Evolutionary conservation across 1,284 basidiomycete genomes (phyloP).

Genomic region (Leccinum laetum): DNA sequence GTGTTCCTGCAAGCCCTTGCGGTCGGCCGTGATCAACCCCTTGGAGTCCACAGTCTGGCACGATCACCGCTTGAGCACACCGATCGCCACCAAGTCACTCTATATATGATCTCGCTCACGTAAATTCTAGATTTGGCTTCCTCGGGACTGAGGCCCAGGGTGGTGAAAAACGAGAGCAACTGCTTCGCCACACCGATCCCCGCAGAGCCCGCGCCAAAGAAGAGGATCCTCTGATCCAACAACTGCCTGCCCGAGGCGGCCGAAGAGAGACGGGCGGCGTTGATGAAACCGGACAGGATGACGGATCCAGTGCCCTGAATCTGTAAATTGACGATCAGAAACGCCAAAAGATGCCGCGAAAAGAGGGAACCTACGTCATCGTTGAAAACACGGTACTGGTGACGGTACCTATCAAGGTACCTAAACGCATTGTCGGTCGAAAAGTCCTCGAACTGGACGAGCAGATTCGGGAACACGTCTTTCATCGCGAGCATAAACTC

Average conservation of each 20-base stretch:
- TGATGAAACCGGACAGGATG: no score
- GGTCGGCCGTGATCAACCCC: no score
- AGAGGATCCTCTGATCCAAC: constrained; percentile 76
- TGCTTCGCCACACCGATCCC: constrained; percentile 85
- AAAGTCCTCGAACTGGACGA: constrained; percentile 85
- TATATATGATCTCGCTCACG: constrained; percentile 39
- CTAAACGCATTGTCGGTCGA: constrained; percentile 78
- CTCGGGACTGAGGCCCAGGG: constrained; percentile 60
- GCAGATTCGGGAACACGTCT: constrained; percentile 67
- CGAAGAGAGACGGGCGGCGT: no score
- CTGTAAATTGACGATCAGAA: constrained; percentile 30
- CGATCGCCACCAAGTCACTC: constrained; percentile 3
- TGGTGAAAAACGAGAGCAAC: constrained; percentile 71
- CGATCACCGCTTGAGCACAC: constrained; percentile 13
- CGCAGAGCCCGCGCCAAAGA: constrained; percentile 78
- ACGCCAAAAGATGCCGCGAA: neutral
- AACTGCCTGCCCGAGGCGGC: constrained; percentile 61
- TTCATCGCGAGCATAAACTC: constrained; percentile 78
- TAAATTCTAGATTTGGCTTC: constrained; percentile 72
- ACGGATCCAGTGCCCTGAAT: constrained; percentile 75
- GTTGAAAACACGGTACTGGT: constrained; percentile 72
- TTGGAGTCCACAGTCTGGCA: constrained; percentile 71
- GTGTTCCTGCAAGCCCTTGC: constrained; percentile 67
- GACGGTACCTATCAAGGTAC: constrained; percentile 66
- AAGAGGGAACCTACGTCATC: constrained; percentile 60